These are phyloP conservation scores for Phytophthora podocarpi DNA, from an alignment of 352 stramenopile species.

Conservation along the genomic window DNA sequence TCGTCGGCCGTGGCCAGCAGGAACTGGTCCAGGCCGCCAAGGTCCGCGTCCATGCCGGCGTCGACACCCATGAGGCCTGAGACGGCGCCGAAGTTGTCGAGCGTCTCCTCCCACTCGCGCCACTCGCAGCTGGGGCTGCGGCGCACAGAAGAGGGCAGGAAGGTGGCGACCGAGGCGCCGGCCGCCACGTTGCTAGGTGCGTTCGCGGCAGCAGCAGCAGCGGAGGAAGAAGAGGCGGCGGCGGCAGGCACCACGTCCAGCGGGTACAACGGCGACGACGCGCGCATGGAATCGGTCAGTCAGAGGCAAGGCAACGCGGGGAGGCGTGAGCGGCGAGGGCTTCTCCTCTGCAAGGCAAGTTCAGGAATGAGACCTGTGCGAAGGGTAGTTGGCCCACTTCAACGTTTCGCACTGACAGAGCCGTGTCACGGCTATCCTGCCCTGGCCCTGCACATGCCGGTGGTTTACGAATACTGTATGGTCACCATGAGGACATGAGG, in stretches of 20 bases:
- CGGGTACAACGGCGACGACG: constrained; percentile 26
- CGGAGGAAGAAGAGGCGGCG: constrained; percentile 20
- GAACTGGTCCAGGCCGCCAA: constrained; percentile 66
- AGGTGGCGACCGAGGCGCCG: neutral
- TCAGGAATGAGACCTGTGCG: constrained; percentile 23
- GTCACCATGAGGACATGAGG: too few relatives aligned
- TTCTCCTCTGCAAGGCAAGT: constrained; percentile 16
- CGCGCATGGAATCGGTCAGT: too few relatives aligned
- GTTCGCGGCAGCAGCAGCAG: neutral
- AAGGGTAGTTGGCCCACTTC: constrained; percentile 2
- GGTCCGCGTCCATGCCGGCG: constrained; percentile 52
- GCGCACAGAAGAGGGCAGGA: constrained; percentile 23
- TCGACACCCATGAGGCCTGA: constrained; percentile 16
- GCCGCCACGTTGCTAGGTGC: neutral
- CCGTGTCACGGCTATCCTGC: neutral
- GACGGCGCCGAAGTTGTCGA: constrained; percentile 32
- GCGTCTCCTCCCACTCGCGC: constrained; percentile 46
- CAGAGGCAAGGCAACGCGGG: too few relatives aligned
- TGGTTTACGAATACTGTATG: too few relatives aligned
- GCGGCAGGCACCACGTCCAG: constrained; percentile 12
- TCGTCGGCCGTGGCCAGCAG: constrained; percentile 62
- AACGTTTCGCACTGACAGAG: constrained; percentile 16
- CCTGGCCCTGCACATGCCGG: neutral
- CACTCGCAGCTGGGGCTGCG: constrained; percentile 45
- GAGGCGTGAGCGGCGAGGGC: neutral